These are phyloP conservation scores for Lentinus brumalis DNA, from an alignment of 768 basidiomycete genomes.

Conservation along the genomic window DNA sequence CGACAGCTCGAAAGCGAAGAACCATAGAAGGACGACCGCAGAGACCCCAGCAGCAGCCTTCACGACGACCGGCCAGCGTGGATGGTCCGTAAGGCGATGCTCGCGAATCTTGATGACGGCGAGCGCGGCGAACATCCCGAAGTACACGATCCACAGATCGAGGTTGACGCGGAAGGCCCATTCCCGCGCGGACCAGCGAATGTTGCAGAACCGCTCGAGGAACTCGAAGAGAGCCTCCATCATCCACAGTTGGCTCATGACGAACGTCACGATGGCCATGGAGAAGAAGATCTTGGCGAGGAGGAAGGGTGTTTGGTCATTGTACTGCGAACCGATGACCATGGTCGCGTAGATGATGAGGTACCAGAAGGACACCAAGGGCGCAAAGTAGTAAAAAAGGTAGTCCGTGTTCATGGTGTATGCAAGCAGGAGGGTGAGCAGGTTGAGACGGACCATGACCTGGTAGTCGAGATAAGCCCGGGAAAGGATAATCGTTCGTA, in stretches of 20 bases:
- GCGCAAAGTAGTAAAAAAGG: conserved; percentile 88
- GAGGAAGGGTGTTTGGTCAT: conserved; percentile 68
- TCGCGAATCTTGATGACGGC: conserved; percentile 77
- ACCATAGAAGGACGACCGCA: conserved; percentile 65
- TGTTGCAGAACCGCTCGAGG: conserved; percentile 65
- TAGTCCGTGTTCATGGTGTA: conserved; percentile 94
- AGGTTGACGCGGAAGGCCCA: conserved; percentile 89
- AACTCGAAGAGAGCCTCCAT: conserved; percentile 65
- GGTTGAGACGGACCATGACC: conserved; percentile 82
- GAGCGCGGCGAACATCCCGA: conserved; percentile 80
- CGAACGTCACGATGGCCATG: conserved; percentile 59
- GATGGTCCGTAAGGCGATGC: conserved; percentile 65
- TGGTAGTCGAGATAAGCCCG: conserved; percentile 26
- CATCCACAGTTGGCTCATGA: conserved; percentile 65
- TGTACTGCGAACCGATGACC: conserved; percentile 67
- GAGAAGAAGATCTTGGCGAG: conserved; percentile 71
- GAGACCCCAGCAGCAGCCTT: conserved; percentile 55
- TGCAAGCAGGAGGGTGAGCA: conserved; percentile 78
- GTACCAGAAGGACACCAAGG: conserved; percentile 90
- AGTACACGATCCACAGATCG: conserved; percentile 88
- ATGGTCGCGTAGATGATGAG: conserved; percentile 84
- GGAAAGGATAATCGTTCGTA: background rate
- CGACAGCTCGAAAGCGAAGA: conserved; percentile 77
- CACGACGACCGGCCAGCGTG: conserved; percentile 58
- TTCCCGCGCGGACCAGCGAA: conserved; percentile 83